Evolutionary conservation across 371 early-diverging fungal genomes (phyloP), one percentile per base, ranked within the genome.

Genomic region (Synchytrium microbalum): DNA sequence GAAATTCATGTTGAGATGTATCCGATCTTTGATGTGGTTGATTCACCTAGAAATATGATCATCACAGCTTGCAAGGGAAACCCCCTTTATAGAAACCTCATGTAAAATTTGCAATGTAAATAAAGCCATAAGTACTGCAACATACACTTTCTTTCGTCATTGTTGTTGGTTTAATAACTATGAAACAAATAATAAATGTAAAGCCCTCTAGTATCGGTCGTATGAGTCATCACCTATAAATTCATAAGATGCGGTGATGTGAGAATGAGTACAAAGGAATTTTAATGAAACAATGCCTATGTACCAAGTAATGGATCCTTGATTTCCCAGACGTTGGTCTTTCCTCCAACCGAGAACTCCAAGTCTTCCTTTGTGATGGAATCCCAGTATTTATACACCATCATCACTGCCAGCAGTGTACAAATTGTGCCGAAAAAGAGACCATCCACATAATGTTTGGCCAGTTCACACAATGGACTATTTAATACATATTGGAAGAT

Each of bases 371-470:
- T 95, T 38, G 98, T 96, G 70, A 97, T 95, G 23, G 89, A 89
- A 74, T 97, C 96, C 98, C 98, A 97, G 81, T 92, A 97, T 79
- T 97, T 97, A 84, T 96, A 97, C 8, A 96, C 91, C 96, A 97
- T 96, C 98, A 97, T 96, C 54, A 97, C 94, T 28, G 89, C 86
- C 65, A 97, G 75, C 61, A 97, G 76, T n/a, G 89, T 91, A 69
- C 88, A 91, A 52, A 93, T 90, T 16, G 88, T 84, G 46, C 92
- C 92, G 81, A 95, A 94, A 86, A 97, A 97, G 66, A 93, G 71
- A 23, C 98, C 98, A 74, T 97, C 96, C 30, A 97, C 82, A 66
- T 97, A 97, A 74, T 97, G 98, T 69, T 91, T 90, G 31, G 89
- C 88, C 60, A 83, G 77, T 31, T 87, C 84, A 75, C 98, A 97